A percentile compares a stretch with the other conserved stretches of the same genome.
Evolutionary conservation across 345 rosid genomes (phyloP).

Genomic region (Eucalyptus lansdowneana): DNA sequence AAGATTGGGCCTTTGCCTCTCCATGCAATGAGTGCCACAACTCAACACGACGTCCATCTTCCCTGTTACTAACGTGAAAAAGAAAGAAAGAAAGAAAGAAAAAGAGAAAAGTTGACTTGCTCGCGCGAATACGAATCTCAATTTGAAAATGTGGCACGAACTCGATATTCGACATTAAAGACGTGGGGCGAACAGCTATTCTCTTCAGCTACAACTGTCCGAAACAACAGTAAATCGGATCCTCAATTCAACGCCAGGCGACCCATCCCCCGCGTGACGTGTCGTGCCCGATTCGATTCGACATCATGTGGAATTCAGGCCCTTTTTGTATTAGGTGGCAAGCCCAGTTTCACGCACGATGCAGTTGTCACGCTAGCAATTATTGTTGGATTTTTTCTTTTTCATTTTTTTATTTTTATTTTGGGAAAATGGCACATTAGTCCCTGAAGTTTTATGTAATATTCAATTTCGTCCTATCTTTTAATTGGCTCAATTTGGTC

Average conservation of each 20-base stretch:
- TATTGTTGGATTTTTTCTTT: neutral
- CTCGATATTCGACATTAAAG: neutral
- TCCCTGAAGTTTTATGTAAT: too few relatives aligned
- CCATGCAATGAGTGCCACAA: neutral
- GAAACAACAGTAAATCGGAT: neutral
- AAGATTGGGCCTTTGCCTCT: neutral
- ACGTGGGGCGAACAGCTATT: neutral
- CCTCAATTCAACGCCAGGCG: neutral
- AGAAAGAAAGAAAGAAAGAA: too few relatives aligned
- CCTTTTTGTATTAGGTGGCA: neutral
- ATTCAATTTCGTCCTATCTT: too few relatives aligned
- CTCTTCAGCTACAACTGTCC: neutral
- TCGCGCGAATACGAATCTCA: neutral
- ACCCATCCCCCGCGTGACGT: neutral
- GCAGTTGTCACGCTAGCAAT: neutral
- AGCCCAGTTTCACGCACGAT: neutral
- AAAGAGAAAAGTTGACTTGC: neutral
- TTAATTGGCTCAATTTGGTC: too few relatives aligned
- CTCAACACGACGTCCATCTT: neutral
- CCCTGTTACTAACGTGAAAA: neutral
- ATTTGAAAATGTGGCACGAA: neutral
- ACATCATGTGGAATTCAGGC: too few relatives aligned
- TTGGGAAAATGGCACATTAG: too few relatives aligned
- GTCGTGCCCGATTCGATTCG: neutral
- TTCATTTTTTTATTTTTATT: neutral